These are phyloP conservation scores for Xylariomycetidae sp. DNA, from an alignment of 2,329 filamentous ascomycete species.

Conservation along the genomic window DNA sequence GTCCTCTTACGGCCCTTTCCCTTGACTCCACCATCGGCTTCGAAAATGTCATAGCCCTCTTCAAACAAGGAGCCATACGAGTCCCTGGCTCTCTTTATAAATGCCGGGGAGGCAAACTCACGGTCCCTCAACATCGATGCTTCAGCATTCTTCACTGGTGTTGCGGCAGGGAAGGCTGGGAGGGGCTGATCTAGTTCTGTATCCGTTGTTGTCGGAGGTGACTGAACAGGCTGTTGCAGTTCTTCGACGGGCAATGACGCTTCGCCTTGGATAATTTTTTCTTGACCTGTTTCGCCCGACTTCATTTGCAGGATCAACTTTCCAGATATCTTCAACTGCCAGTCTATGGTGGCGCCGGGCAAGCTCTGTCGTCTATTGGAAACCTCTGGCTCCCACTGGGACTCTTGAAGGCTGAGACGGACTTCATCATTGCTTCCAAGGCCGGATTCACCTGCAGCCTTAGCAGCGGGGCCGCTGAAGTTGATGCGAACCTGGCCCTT, in stretches of 20 bases:
- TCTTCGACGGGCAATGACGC: no score
- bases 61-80: slow-evolving; percentile 67
- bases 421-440: slow-evolving; percentile 78
- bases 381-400: slow-evolving; percentile 56
- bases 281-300: slow-evolving; percentile 41
- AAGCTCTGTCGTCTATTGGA: slow-evolving; percentile 37
- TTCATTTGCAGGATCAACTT: slow-evolving; percentile 42
- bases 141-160: slow-evolving; percentile 29
- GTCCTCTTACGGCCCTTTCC: slow-evolving; percentile 65
- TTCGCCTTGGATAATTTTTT: slow-evolving; percentile 47
- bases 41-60: slow-evolving; percentile 62
- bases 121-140: slow-evolving; percentile 34
- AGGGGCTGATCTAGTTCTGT: slow-evolving; percentile 7
- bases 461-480: slow-evolving; percentile 67
- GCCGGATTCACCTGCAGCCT: slow-evolving; percentile 59
- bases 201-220: slow-evolving; percentile 6
- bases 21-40: slow-evolving; percentile 59
- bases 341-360: slow-evolving; percentile 49
- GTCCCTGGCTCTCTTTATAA: slow-evolving; percentile 65
- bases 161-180: slow-evolving; percentile 4
- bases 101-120: slow-evolving; percentile 74
- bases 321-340: slow-evolving; percentile 53
- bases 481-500: slow-evolving; percentile 78
- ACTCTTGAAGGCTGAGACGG: slow-evolving; percentile 63
- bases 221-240: slow-evolving; percentile 8